Evolutionary conservation across 139 green algal species (phyloP).

Genomic region (Tetraselmis striata): DNA sequence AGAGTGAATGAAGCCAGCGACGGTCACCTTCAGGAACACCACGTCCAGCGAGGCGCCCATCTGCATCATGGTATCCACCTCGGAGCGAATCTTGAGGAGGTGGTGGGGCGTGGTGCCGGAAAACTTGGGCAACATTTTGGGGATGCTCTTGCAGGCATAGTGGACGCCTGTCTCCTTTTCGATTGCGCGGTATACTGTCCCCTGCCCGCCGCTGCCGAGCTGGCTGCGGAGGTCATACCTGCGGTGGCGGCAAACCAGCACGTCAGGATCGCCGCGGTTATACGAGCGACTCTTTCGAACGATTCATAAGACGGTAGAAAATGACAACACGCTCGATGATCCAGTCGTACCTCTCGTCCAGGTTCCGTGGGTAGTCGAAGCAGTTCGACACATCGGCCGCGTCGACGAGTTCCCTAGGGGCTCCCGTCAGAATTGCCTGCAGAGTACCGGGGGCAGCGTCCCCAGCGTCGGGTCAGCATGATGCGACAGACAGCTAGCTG

Average conservation of each 20-base stretch:
- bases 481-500: no score
- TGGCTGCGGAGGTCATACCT: conserved; percentile 66
- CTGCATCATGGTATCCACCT: conserved; percentile 90
- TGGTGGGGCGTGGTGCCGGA: conserved; percentile 68
- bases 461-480: no score
- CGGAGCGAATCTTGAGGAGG: conserved; percentile 84
- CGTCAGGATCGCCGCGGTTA: no score
- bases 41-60: conserved; percentile 73
- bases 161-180: conserved; percentile 39
- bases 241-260: no score
- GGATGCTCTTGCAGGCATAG: conserved; percentile 80
- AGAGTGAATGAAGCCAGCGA: no score
- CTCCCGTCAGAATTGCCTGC: no score
- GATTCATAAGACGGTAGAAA: no score
- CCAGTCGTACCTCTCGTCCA: not conserved
- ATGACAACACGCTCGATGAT: no score
- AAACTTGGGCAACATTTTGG: conserved; percentile 68
- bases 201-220: conserved; percentile 81
- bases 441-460: no score
- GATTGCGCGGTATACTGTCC: conserved; percentile 34
- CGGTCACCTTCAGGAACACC: conserved; percentile 66
- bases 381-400: no score
- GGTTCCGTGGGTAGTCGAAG: not conserved
- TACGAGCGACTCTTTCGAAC: no score
- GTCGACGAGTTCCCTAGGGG: no score